These are phyloP conservation scores for Ceriops decandra DNA, from an alignment of 345 rosid species.

Conservation along the genomic window DNA sequence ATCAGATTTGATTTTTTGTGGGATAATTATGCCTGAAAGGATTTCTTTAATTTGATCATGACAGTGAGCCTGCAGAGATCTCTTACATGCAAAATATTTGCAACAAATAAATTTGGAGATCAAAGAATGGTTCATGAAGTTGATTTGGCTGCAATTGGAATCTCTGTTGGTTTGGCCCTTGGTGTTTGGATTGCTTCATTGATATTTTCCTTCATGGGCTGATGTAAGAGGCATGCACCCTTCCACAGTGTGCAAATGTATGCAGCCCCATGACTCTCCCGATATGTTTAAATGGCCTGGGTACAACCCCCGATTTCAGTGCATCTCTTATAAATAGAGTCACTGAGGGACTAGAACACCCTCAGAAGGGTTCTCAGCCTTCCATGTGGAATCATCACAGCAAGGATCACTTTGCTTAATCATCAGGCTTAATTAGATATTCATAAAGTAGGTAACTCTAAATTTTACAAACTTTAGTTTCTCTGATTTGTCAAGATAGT, in stretches of 20 bases:
- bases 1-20: not conserved
- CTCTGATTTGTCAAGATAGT: not conserved
- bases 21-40: not conserved
- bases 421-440: conserved; percentile 74
- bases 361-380: conserved; percentile 40
- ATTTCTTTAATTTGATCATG: conserved; percentile 1
- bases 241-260: conserved; percentile 48
- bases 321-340: conserved; percentile 45
- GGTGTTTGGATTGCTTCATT: conserved; percentile 74
- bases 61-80: conserved; percentile 24
- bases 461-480: conserved; percentile 3
- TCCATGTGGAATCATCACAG: conserved; percentile 57
- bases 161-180: conserved; percentile 71
- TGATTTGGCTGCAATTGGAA: conserved; percentile 57
- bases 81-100: conserved; percentile 48
- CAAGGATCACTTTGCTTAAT: conserved; percentile 65
- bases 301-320: conserved; percentile 64
- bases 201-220: conserved; percentile 48
- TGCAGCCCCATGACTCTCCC: conserved; percentile 58
- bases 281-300: conserved; percentile 64
- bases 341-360: conserved; percentile 26
- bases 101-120: conserved; percentile 30
- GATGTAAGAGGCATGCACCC: conserved; percentile 57
- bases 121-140: conserved; percentile 40
- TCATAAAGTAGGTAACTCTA: conserved; percentile 62